Evolutionary conservation across 2,329 filamentous ascomycete species (phyloP).

Genomic region (Phoma sp.): DNA sequence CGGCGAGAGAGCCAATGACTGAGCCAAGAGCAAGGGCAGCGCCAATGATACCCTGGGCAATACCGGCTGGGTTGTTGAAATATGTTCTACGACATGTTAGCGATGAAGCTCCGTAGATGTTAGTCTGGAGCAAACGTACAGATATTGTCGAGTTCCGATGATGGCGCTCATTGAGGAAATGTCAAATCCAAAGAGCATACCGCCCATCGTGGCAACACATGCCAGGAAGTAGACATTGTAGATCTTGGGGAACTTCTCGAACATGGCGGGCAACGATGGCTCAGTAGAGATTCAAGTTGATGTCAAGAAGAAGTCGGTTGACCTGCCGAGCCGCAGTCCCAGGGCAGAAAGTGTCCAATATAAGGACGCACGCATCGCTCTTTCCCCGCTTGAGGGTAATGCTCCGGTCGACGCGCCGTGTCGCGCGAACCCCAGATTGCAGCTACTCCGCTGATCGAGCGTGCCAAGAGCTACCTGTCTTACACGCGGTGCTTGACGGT

Average conservation of each 20-base stretch:
- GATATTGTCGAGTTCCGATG: conserved; percentile 58
- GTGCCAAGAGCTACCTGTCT: background rate
- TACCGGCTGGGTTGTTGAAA: conserved; percentile 58
- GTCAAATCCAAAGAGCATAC: conserved; percentile 63
- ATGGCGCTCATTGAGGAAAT: conserved; percentile 63
- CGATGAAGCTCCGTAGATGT: background rate
- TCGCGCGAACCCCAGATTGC: background rate
- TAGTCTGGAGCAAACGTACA: conserved; percentile 21
- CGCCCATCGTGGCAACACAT: conserved; percentile 59
- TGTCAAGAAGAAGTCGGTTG: conserved; percentile 5
- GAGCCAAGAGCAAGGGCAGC: conserved; percentile 59
- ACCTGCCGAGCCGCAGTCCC: background rate
- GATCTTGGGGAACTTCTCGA: conserved; percentile 55
- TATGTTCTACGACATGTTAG: conserved; percentile 42
- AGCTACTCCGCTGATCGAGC: background rate
- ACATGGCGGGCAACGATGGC: conserved; percentile 25
- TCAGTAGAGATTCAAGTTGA: conserved; percentile 12
- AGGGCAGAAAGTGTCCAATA: background rate
- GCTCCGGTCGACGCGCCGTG: conserved; percentile 1
- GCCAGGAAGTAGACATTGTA: conserved; percentile 63
- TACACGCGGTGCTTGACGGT: background rate
- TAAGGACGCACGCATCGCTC: conserved; percentile 5
- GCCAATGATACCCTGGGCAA: conserved; percentile 58
- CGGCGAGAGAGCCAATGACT: conserved; percentile 55
- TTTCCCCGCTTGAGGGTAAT: conserved; percentile 4